These are phyloP conservation scores for Mallotus nudiflorus DNA, from an alignment of 345 rosid species.

Conservation along the genomic window DNA sequence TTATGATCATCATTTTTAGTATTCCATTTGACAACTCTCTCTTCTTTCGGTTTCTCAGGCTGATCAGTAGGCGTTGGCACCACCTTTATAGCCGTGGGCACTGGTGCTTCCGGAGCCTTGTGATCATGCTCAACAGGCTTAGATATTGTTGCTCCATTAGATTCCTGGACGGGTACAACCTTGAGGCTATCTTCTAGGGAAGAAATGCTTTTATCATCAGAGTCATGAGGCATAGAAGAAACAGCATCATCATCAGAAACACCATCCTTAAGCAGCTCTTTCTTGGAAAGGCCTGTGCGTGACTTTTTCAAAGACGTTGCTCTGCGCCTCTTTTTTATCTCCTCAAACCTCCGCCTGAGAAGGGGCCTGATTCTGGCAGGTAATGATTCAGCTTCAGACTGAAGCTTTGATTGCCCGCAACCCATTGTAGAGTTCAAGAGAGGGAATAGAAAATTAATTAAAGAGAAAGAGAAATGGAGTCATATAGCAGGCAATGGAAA, in stretches of 20 bases:
- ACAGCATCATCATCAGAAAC: conserved; percentile 11
- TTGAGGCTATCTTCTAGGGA: conserved; percentile 16
- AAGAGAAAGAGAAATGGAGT: neutral
- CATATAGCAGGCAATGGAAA: too few species aligned
- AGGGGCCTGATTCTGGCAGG: conserved; percentile 22
- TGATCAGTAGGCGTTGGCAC: neutral
- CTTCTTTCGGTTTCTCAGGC: neutral
- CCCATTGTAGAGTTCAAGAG: conserved; percentile 22
- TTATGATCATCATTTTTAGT: neutral
- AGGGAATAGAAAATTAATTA: neutral
- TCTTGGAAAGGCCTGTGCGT: conserved; percentile 13
- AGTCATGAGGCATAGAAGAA: neutral
- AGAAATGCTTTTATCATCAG: conserved; percentile 14
- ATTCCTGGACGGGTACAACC: conserved; percentile 5
- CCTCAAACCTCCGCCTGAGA: conserved; percentile 20
- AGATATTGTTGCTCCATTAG: neutral
- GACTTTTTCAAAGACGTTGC: neutral
- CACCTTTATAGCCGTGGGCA: neutral
- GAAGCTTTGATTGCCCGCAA: conserved; percentile 25
- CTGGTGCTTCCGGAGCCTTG: neutral
- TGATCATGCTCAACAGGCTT: neutral
- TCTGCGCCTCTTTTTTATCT: conserved; percentile 14
- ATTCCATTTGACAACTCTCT: neutral
- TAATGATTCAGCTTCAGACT: neutral
- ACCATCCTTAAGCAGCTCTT: conserved; percentile 30